A percentile compares a stretch with the other conserved stretches of the same genome.
These are phyloP conservation scores for Claviceps maximensis DNA, from an alignment of 2,329 filamentous ascomycete genomes.

Conservation along the genomic window DNA sequence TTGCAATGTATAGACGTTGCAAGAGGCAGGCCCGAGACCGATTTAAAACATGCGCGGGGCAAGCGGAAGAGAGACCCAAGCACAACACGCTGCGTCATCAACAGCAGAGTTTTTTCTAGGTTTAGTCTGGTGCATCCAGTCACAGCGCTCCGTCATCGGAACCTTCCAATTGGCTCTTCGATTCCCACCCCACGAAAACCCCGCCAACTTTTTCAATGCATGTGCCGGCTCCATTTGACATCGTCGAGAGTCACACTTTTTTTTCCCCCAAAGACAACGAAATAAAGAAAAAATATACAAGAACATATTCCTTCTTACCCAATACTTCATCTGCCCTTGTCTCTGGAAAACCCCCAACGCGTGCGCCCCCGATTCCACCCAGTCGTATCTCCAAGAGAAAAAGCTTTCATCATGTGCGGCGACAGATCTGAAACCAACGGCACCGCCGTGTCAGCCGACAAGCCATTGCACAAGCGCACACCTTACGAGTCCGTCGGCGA, in stretches of 20 bases:
- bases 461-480: constrained; percentile 3
- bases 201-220: neutral
- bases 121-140: neutral
- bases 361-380: too few species aligned
- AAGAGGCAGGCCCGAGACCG: too few species aligned
- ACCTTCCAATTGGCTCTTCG: neutral
- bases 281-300: neutral
- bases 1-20: neutral
- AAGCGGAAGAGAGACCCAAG: neutral
- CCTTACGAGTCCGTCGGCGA: constrained; percentile 8
- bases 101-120: neutral
- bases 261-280: neutral
- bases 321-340: neutral
- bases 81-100: neutral
- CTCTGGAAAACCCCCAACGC: neutral
- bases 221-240: neutral
- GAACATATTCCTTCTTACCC: neutral
- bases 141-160: constrained; percentile 1
- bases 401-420: constrained; percentile 2
- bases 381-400: neutral
- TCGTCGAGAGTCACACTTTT: neutral
- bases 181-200: neutral
- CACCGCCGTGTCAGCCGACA: neutral
- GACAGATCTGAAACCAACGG: constrained; percentile 1
- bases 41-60: neutral